These are phyloP conservation scores for Boletellus sp. DNA, from an alignment of 768 basidiomycete species.

Conservation along the genomic window DNA sequence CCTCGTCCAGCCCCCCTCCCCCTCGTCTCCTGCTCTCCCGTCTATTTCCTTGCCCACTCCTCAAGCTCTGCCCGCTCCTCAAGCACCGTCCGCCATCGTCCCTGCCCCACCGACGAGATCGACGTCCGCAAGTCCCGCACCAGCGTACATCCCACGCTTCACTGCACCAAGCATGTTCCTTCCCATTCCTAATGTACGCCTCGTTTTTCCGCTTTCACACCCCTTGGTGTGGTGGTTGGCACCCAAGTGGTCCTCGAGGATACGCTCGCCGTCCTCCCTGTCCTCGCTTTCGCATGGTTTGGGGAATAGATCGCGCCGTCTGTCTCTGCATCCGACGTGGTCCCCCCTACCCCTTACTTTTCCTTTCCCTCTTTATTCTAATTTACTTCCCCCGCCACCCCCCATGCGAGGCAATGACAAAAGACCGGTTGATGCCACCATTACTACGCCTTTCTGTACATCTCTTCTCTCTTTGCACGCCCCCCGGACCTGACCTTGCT, in stretches of 20 bases:
- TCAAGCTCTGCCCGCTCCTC: no score
- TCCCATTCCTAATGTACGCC: conserved; percentile 86
- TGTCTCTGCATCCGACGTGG: background rate
- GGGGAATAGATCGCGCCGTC: background rate
- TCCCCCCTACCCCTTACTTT: conserved; percentile 1
- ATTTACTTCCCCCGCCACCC: background rate
- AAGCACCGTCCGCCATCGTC: conserved; percentile 43
- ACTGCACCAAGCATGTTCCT: conserved; percentile 76
- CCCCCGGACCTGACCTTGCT: conserved; percentile 1
- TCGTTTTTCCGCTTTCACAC: conserved; percentile 40
- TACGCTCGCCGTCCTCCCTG: conserved; percentile 37
- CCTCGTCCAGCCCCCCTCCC: conserved; percentile 33
- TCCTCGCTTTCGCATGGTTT: conserved; percentile 27
- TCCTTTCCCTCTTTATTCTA: conserved; percentile 6
- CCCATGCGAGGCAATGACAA: conserved; percentile 5
- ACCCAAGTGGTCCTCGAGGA: conserved; percentile 32
- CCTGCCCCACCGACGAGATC: conserved; percentile 35
- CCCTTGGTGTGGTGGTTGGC: conserved; percentile 60
- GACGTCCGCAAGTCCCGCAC: conserved; percentile 10
- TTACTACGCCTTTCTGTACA: conserved; percentile 7
- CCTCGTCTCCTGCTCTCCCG: conserved; percentile 28
- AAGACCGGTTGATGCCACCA: conserved; percentile 3
- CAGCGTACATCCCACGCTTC: conserved; percentile 63
- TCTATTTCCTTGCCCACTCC: conserved; percentile 30
- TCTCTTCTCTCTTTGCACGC: background rate